These are phyloP conservation scores for Uronychia setigera DNA, from an alignment of 73 alveolate genomes.

Conservation along the genomic window DNA sequence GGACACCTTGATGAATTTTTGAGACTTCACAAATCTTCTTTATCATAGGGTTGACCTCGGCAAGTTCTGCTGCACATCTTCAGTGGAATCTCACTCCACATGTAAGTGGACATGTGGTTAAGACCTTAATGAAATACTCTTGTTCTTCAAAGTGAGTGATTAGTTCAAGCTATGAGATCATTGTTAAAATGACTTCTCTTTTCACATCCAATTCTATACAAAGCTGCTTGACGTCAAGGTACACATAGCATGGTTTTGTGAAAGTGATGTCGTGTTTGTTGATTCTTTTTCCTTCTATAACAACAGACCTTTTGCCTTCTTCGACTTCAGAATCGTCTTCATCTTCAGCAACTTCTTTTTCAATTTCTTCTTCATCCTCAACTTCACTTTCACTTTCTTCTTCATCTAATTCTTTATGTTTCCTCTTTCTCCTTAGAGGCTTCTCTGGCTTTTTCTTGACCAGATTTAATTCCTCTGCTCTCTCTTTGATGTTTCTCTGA, in stretches of 20 bases:
- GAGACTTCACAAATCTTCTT: slow-evolving; percentile 23
- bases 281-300: background rate
- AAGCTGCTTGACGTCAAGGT: slow-evolving; percentile 36
- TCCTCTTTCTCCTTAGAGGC: slow-evolving; percentile 18
- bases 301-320: background rate
- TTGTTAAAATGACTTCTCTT: slow-evolving; percentile 61
- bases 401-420: slow-evolving; percentile 11
- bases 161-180: slow-evolving; percentile 53
- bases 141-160: slow-evolving; percentile 2
- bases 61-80: slow-evolving; percentile 35
- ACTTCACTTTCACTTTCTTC: slow-evolving; percentile 29
- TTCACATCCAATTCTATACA: slow-evolving; percentile 40
- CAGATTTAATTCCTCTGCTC: slow-evolving; percentile 4
- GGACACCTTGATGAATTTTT: slow-evolving; percentile 40
- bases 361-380: slow-evolving; percentile 14
- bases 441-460: background rate
- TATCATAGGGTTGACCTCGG: slow-evolving; percentile 18
- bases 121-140: slow-evolving; percentile 31
- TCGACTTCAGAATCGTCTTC: slow-evolving; percentile 1
- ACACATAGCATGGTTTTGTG: slow-evolving; percentile 39
- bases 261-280: background rate
- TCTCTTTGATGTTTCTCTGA: slow-evolving; percentile 26
- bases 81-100: slow-evolving; percentile 44
- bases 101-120: slow-evolving; percentile 12
- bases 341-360: slow-evolving; percentile 2